These are phyloP conservation scores for Mycena citricolor DNA, from an alignment of 1,284 basidiomycete species.

Conservation along the genomic window DNA sequence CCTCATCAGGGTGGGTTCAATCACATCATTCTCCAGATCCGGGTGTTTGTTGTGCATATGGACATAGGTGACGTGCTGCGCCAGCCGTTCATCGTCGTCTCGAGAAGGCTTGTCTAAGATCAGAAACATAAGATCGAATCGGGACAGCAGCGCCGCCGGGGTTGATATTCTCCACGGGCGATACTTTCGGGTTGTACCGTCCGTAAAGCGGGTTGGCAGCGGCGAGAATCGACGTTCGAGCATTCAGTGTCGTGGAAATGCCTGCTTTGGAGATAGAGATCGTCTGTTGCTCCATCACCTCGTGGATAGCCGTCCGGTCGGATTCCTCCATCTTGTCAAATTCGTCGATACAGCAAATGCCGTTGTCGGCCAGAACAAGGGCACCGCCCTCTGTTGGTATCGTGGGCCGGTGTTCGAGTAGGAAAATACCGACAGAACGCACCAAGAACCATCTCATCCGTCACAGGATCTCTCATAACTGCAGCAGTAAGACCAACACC, in stretches of 20 bases:
- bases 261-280: constrained; percentile 99
- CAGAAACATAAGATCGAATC: constrained; percentile 96
- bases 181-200: constrained; percentile 96
- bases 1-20: constrained; percentile 90
- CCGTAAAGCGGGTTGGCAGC: constrained; percentile 98
- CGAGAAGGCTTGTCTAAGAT: constrained; percentile 94
- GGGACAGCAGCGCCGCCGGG: constrained; percentile 92
- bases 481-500: constrained; percentile 98
- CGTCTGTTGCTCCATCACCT: constrained; percentile 99
- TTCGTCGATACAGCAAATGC: constrained; percentile 99
- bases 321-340: constrained; percentile 99
- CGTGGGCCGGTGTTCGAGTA: too few relatives aligned
- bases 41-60: constrained; percentile 97
- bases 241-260: constrained; percentile 97
- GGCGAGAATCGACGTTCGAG: constrained; percentile 96
- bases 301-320: constrained; percentile 97
- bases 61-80: constrained; percentile 96
- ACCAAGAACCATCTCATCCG: constrained; percentile 99
- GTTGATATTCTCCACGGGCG: constrained; percentile 99
- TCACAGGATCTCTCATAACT: constrained; percentile 98
- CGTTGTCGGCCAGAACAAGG: constrained; percentile 97
- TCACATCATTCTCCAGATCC: constrained; percentile 77
- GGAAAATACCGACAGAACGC: constrained; percentile 31
- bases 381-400: constrained; percentile 89
- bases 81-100: constrained; percentile 94